phyloP scores from a whole-genome alignment of 1,284 basidiomycete genomes.

The Leccinum variabile region DNA sequence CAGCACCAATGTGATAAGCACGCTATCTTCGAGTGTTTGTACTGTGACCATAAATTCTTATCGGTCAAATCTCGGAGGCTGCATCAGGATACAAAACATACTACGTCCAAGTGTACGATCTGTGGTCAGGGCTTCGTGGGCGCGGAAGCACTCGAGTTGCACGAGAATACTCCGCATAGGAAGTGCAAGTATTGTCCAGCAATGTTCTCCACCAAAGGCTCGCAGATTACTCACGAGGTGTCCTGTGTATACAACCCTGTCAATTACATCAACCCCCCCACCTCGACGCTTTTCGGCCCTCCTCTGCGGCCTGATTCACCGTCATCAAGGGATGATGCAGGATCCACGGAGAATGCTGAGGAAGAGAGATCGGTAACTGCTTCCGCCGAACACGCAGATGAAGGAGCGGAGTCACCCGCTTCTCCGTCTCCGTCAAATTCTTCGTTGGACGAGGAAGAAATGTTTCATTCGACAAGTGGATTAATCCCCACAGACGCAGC shows the following conservation, averaged over 20 bases:
- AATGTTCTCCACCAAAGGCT: not conserved
- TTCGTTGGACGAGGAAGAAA: conserved; percentile 12
- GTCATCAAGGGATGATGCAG: not conserved
- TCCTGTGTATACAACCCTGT: conserved; percentile 6
- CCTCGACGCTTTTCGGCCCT: too few relatives aligned
- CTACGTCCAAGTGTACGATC: conserved; percentile 5
- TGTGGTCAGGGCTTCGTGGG: conserved; percentile 14
- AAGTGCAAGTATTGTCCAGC: conserved; percentile 19
- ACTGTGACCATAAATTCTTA: conserved; percentile 4
- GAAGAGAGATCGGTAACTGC: not conserved
- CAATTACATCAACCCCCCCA: not conserved
- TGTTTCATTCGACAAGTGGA: conserved; percentile 7
- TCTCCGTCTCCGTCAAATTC: conserved; percentile 11
- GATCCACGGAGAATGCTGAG: not conserved
- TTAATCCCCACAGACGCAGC: not conserved
- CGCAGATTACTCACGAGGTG: conserved; percentile 13
- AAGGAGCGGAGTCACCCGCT: not conserved
- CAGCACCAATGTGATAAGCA: conserved; percentile 20
- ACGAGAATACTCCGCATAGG: conserved; percentile 13
- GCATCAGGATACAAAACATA: conserved; percentile 19
- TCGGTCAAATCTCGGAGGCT: conserved; percentile 4
- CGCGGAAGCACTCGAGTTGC: not conserved
- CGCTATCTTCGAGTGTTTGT: conserved; percentile 5
- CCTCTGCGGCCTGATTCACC: not conserved
- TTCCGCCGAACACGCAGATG: not conserved